Percentiles rank a stretch among this genome's conserved stretches.
These are phyloP conservation scores for Sporisorium graminicola DNA, from an alignment of 1,284 basidiomycete genomes.

Conservation along the genomic window DNA sequence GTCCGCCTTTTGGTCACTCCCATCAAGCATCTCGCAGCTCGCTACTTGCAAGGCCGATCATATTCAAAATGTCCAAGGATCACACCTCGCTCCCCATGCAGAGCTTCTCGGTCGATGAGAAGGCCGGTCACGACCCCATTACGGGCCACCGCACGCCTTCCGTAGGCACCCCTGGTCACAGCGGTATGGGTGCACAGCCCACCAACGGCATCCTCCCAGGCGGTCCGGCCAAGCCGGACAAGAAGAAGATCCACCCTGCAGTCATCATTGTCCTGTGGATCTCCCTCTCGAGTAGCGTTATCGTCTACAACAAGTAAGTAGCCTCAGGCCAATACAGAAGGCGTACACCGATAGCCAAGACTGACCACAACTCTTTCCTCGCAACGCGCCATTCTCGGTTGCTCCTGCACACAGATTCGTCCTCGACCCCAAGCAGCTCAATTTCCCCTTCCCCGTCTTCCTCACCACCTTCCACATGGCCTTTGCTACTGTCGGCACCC, in stretches of 20 bases:
- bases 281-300: slow-evolving; percentile 86
- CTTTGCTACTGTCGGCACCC: slow-evolving; percentile 85
- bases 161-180: slow-evolving; percentile 50
- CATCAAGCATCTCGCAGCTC: slow-evolving; percentile 5
- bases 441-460: slow-evolving; percentile 70
- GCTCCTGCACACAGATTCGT: slow-evolving; percentile 31
- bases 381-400: not conserved
- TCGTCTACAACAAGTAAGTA: slow-evolving; percentile 83
- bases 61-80: slow-evolving; percentile 57
- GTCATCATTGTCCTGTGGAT: slow-evolving; percentile 91
- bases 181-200: slow-evolving; percentile 50
- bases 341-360: not conserved
- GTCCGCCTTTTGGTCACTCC: slow-evolving; percentile 1
- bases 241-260: slow-evolving; percentile 71
- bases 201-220: slow-evolving; percentile 56
- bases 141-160: slow-evolving; percentile 59
- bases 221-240: slow-evolving; percentile 47
- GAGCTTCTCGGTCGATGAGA: slow-evolving; percentile 62
- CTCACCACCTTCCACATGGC: slow-evolving; percentile 69
- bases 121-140: slow-evolving; percentile 64
- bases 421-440: slow-evolving; percentile 53
- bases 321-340: not conserved
- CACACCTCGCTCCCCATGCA: slow-evolving; percentile 64
- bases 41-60: not conserved
- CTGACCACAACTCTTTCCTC: slow-evolving; percentile 1